Conservation (phyloP, 202 grass and related monocot genomes). For the Dendrocalamus latiflorus region DNA sequence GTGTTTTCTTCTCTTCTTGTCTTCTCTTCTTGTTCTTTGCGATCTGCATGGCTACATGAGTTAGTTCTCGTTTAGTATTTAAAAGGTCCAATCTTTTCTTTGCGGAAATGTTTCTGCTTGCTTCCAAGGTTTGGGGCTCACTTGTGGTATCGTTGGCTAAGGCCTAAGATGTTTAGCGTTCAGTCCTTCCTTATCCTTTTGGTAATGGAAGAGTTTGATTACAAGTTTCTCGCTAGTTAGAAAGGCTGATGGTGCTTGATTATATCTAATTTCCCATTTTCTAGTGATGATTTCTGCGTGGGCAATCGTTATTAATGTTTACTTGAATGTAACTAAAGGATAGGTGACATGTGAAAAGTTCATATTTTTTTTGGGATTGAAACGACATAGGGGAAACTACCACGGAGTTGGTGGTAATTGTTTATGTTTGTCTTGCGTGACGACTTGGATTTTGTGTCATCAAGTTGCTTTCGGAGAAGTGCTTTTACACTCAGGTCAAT, state of each 20-base stretch:
- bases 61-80: neutral
- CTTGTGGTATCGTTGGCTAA: neutral
- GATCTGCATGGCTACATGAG: neutral
- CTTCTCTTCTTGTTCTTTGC: neutral
- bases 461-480: neutral
- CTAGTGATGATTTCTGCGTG: neutral
- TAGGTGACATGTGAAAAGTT: neutral
- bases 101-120: neutral
- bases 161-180: neutral
- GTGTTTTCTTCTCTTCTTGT: neutral
- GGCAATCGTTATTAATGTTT: neutral
- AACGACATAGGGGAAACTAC: neutral
- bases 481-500: neutral
- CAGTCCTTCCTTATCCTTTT: neutral
- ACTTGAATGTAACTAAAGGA: neutral
- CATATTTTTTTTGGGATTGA: neutral
- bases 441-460: neutral
- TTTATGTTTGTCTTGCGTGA: neutral
- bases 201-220: neutral
- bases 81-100: neutral
- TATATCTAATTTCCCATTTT: neutral
- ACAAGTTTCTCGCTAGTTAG: neutral
- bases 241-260: neutral
- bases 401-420: neutral
- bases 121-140: neutral